Evolutionary conservation across 75 land plant genomes (phyloP), one percentile per base, ranked within the genome.

Genomic region (Ceratopteris richardii): DNA sequence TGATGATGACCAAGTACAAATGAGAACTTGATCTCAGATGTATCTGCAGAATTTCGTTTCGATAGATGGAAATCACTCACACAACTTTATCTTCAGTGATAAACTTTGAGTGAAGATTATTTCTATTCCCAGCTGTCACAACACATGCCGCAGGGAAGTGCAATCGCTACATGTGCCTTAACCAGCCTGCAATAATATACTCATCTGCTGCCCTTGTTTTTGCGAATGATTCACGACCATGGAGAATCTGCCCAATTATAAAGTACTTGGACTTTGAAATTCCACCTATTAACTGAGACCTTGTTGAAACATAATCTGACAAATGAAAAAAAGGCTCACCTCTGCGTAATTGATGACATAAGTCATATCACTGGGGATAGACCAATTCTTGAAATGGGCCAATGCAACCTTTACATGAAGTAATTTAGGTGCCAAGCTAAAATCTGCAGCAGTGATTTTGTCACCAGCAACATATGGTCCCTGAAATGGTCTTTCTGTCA

Each of bases 341-440:
- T 89, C 63, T 37, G 61, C 65, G 67, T 89, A 89, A 41, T 52
- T 62, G 23, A 67, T 63, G 57, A 82, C 56, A 63, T 59, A 37
- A 26, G 75, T 28, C 64, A 89, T 62, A 58, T 68, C 54, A 44
- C 82, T 74, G 2, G 95, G 95, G 31, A 89, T 56, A 44, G 64
- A 60, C 95, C 95, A 89, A 2, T 75, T 60, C 77, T 85, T 89
- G 77, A 74, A 89, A 60, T 89, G 86, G 9, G 62, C 82, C 48
- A 89, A 83, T 31, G 86, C 84, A 23, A 78, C 46, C 55, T 85
- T 68, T 44, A 90, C 74, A 72, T 90, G 96, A 71, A 70, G 82
- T 18, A 90, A 75, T 71, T 85, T 85, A 19, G 96, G 90, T 31
- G 84, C 96, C 67, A 90, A 58, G 56, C 86, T 81, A 58, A 90